phyloP scores from a whole-genome alignment of 176 grass and related monocot species.

The Oryza meyeriana region DNA sequence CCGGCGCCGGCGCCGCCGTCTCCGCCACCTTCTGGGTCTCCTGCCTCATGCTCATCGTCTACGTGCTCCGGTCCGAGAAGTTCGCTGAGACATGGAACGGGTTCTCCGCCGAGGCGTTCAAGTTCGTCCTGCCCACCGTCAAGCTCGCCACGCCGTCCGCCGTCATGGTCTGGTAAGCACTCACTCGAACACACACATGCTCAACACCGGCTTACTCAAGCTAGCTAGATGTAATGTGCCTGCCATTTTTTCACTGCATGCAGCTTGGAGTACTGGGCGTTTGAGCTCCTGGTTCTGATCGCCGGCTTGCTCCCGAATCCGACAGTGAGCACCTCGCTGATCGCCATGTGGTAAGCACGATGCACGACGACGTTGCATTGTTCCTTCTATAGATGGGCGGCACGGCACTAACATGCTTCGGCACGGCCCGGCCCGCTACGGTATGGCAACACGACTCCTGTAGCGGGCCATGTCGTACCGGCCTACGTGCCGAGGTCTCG shows the following conservation, averaged over 20 bases:
- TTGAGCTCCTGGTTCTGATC: conserved; percentile 79
- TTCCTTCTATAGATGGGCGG: neutral
- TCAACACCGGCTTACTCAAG: too few species aligned
- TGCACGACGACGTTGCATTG: neutral
- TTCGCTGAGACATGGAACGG: conserved; percentile 68
- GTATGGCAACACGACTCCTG: too few species aligned
- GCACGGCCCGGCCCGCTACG: too few species aligned
- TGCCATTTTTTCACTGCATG: neutral
- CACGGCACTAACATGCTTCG: too few species aligned
- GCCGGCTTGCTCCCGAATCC: conserved; percentile 80
- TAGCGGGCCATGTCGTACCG: too few species aligned
- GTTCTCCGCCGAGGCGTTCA: conserved; percentile 59
- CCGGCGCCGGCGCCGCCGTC: conserved; percentile 43
- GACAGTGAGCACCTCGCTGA: conserved; percentile 74
- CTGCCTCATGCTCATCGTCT: conserved; percentile 52
- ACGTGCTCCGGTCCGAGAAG: conserved; percentile 39
- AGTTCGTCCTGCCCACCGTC: conserved; percentile 57
- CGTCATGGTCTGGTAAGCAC: conserved; percentile 86
- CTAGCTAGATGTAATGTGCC: neutral
- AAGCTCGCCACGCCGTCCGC: conserved; percentile 81
- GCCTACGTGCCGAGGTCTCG: too few species aligned
- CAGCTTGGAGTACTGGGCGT: conserved; percentile 92
- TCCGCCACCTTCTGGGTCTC: conserved; percentile 60
- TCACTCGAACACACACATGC: neutral
- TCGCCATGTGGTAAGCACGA: conserved; percentile 80